phyloP scores from a whole-genome alignment of 805 yeast genomes.

The Dipodascopsis tothii region DNA sequence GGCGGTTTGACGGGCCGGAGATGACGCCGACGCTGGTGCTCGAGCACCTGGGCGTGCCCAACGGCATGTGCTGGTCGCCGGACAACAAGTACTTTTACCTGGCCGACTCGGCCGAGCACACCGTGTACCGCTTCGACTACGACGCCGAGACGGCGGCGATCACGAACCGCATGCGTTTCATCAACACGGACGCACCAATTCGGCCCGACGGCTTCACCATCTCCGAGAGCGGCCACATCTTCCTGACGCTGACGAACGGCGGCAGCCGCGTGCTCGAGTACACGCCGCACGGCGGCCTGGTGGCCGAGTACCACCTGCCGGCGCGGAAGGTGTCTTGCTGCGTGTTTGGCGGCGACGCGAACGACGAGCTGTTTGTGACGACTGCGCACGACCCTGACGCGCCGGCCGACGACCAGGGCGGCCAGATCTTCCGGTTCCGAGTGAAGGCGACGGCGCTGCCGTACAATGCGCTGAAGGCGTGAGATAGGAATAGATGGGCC shows the following conservation, averaged over 20 bases:
- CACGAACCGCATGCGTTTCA: conserved; percentile 37
- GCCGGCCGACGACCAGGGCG: conserved; percentile 25
- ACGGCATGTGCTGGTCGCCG: conserved; percentile 57
- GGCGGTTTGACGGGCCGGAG: conserved; percentile 34
- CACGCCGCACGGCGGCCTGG: conserved; percentile 41
- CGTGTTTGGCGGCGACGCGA: conserved; percentile 54
- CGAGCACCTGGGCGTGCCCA: conserved; percentile 43
- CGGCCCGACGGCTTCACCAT: conserved; percentile 79
- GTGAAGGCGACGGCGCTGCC: conserved; percentile 21
- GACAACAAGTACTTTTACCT: conserved; percentile 40
- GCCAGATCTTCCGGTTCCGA: conserved; percentile 26
- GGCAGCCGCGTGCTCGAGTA: conserved; percentile 50
- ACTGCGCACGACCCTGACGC: conserved; percentile 32
- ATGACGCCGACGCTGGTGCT: conserved; percentile 52
- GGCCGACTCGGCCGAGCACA: conserved; percentile 46
- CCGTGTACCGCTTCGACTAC: conserved; percentile 44
- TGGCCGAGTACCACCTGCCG: conserved; percentile 51
- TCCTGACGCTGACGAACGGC: conserved; percentile 63
- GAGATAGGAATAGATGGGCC: no score
- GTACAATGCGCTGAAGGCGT: no score
- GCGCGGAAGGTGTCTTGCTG: conserved; percentile 57
- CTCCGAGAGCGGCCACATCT: conserved; percentile 47
- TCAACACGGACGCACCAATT: conserved; percentile 28
- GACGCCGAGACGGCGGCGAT: conserved; percentile 34
- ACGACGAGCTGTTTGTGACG: conserved; percentile 58